Evolutionary conservation across 2,329 filamentous ascomycete genomes (phyloP), one percentile per base, ranked within the genome.

Genomic region (Neonectria hederae): DNA sequence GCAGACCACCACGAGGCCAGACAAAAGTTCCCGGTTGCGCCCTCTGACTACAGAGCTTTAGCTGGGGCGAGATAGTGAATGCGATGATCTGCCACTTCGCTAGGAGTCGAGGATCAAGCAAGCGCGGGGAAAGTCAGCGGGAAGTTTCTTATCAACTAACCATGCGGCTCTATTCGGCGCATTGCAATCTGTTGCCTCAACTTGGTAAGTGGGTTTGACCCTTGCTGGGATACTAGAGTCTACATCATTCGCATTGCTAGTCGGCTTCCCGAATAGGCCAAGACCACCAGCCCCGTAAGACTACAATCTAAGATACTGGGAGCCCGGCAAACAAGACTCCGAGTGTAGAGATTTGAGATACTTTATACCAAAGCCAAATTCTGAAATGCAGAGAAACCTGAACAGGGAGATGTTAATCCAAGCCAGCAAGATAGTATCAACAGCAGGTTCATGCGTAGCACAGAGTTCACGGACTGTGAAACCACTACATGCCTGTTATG

Each of bases 151-250:
- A n/a, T 38, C 35, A 38, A 22, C n/a, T 19, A 42, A 4, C 8
- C 17, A 11, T 42, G 35, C 32, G 22, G 10, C 10, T 22, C 9
- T 17, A 30, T 42, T 32, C 32, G 32, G 22, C 13, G 43, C 4
- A 43, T 51, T 63, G 51, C 51, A 54, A 59, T 63, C 61, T 59
- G 54, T 59, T 63, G n/a, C 54, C 61, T 63, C 55, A 24, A 63
- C 52, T 42, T 22, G 49, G 49, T 22, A 59, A 63, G 26, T n/a
- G 38, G n/a, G 11, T 9, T 38, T 38, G 35, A 38, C 35, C 35
- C 35, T 38, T n/a, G 35, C 14, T 14, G 14, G 5, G 14, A 38
- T 38, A 17, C 8, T 14, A 38, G 1, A 17, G 14, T 17, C 14
- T 17, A 17, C 35, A 7, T 38, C 14, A n/a, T 38, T 35, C 13